These are phyloP conservation scores for Sporothrix schenckii DNA, from an alignment of 2,329 filamentous ascomycete genomes.

Conservation along the genomic window DNA sequence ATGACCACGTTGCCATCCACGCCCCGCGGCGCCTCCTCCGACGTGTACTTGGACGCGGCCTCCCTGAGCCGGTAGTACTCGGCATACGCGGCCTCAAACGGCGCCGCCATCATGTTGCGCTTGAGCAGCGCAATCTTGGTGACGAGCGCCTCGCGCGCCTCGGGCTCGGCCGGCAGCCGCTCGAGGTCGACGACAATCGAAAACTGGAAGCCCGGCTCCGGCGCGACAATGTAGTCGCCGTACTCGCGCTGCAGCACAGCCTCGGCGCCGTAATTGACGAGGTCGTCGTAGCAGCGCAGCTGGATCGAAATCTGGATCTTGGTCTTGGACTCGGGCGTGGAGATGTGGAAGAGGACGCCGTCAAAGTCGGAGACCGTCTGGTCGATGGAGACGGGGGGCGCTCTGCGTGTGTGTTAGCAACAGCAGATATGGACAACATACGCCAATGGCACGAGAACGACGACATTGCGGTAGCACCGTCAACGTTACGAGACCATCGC, in stretches of 20 bases:
- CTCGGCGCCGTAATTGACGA: slow-evolving; percentile 90
- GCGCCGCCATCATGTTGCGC: slow-evolving; percentile 97
- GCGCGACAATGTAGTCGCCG: slow-evolving; percentile 81
- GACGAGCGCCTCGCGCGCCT: slow-evolving; percentile 83
- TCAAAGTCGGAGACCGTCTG: slow-evolving; percentile 99
- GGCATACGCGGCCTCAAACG: slow-evolving; percentile 95
- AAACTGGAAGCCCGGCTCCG: slow-evolving; percentile 94
- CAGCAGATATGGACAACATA: no score
- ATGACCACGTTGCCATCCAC: slow-evolving; percentile 92
- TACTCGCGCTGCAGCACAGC: slow-evolving; percentile 93
- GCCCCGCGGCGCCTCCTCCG: slow-evolving; percentile 90
- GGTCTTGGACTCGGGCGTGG: slow-evolving; percentile 88
- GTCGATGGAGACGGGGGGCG: slow-evolving; percentile 85
- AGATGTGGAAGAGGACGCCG: slow-evolving; percentile 97
- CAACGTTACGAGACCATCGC: neutral
- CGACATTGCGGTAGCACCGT: neutral
- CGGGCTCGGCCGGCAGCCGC: slow-evolving; percentile 74
- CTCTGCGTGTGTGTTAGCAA: slow-evolving; percentile 54
- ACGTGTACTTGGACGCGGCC: slow-evolving; percentile 88
- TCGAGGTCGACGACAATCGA: slow-evolving; percentile 89
- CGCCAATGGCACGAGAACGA: neutral
- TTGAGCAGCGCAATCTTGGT: slow-evolving; percentile 88
- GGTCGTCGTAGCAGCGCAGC: slow-evolving; percentile 91
- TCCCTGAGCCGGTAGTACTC: slow-evolving; percentile 86
- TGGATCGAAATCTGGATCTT: slow-evolving; percentile 93